Evolutionary conservation across 805 yeast species (phyloP), one percentile per base, ranked within the genome.

Genomic region (Phaffomyces opuntiae): DNA sequence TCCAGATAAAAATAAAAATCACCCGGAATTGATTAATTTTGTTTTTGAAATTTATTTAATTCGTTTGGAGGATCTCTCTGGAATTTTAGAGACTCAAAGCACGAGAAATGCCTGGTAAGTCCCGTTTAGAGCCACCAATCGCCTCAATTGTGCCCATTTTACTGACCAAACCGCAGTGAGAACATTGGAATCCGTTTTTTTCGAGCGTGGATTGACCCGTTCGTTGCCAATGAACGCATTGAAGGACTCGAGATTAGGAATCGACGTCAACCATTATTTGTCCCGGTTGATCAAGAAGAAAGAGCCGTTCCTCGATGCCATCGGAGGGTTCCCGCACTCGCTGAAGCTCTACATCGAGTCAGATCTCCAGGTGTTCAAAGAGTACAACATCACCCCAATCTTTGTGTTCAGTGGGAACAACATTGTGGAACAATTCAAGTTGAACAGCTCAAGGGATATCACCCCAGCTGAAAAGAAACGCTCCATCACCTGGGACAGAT

Each of bases 231-330:
- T 87, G 54, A 84, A 83, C 34, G 66, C 78, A 4, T 68, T 88
- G 47, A 76, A 71, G 46, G 80, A 81, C 56, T 75, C 90, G 26
- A 76, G 82, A 14, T 67, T 88, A 43, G 96, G 96, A 46, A 84
- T 88, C 39, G 96, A 89, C 61, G 93, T 82, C 13, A 85, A 79
- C 52, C 89, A 87, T 59, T 89, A 87, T 57, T 63, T 87, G 35
- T 69, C 84, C 25, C 66, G 87, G 44, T 69, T 84, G 38, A 64
- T 84, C 6, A 69, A 69, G 53, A 80, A 80, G 52, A 80, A 78
- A 46, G 95, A 87, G 53, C 83, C 82, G 41, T 77, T 75, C 49
- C 62, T 80, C 36, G 83, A 81, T 42, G 95, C 93, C 9, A 74
- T 84, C 51, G 96, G 95, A 24, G 96, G 95, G 0, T 74, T 82